Percentiles rank a stretch among this genome's conserved stretches.
Evolutionary conservation across 306 rosid species (phyloP).

Genomic region (Vigna angularis): DNA sequence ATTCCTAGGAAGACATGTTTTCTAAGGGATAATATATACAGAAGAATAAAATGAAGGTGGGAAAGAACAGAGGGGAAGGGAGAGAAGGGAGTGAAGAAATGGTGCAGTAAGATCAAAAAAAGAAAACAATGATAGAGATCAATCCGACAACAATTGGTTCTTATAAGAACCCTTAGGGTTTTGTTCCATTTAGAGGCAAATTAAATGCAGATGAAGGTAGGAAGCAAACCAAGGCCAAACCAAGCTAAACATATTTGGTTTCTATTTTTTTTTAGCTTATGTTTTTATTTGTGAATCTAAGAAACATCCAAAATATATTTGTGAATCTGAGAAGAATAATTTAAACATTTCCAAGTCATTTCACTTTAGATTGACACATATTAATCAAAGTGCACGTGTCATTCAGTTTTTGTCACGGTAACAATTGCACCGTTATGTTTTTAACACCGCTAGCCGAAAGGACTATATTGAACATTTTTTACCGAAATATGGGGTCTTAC

Average conservation of each 20-base stretch:
- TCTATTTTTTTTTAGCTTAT: too few relatives aligned
- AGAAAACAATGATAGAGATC: constrained; percentile 38
- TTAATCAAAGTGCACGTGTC: too few relatives aligned
- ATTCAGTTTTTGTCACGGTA: too few relatives aligned
- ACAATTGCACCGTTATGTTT: too few relatives aligned
- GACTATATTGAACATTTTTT: too few relatives aligned
- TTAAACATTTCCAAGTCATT: too few relatives aligned
- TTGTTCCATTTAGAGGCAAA: constrained; percentile 65
- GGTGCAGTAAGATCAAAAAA: constrained; percentile 33
- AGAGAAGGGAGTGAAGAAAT: constrained; percentile 27
- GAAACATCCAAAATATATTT: constrained; percentile 48
- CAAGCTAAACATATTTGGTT: neutral
- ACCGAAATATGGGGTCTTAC: too few relatives aligned
- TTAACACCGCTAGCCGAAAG: too few relatives aligned
- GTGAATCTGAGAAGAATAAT: too few relatives aligned
- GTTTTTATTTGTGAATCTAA: neutral
- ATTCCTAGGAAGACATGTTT: too few relatives aligned
- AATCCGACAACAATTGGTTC: constrained; percentile 81
- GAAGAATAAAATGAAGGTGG: neutral
- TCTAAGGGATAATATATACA: too few relatives aligned
- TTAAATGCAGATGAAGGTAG: constrained; percentile 62
- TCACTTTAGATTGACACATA: too few relatives aligned
- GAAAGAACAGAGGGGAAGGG: neutral
- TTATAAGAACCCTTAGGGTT: constrained; percentile 93
- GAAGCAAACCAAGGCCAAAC: constrained; percentile 1